A percentile compares a stretch with the other conserved stretches of the same genome.
These are phyloP conservation scores for Moricandia moricandioides DNA, from an alignment of 345 rosid species.

Conservation along the genomic window DNA sequence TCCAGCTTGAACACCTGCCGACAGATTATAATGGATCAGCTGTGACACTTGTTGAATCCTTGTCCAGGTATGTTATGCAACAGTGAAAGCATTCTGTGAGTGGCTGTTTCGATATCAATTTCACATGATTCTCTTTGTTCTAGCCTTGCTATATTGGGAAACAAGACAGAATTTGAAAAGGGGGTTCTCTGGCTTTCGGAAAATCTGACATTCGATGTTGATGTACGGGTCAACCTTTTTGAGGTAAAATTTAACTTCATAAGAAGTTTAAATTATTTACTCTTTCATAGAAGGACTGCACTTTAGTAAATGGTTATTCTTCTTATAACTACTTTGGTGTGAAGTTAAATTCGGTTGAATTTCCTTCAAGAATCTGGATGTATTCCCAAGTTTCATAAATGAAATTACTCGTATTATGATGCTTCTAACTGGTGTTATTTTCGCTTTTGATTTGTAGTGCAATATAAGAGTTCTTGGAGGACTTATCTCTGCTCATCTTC, in stretches of 20 bases:
- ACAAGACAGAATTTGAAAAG: slow-evolving; percentile 79
- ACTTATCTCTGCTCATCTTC: slow-evolving; percentile 98
- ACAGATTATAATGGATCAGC: slow-evolving; percentile 83
- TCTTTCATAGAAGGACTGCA: neutral
- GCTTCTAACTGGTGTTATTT: slow-evolving; percentile 33
- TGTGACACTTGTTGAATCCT: slow-evolving; percentile 83
- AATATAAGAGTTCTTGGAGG: slow-evolving; percentile 99
- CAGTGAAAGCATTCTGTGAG: neutral
- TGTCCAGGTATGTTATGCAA: slow-evolving; percentile 60
- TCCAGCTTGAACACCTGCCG: slow-evolving; percentile 90
- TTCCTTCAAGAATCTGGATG: neutral
- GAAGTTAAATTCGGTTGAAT: neutral
- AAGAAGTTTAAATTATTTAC: neutral
- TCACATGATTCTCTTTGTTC: slow-evolving; percentile 31
- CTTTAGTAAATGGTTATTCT: slow-evolving; percentile 3
- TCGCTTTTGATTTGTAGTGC: slow-evolving; percentile 62
- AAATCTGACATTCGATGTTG: slow-evolving; percentile 71
- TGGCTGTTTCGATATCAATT: neutral
- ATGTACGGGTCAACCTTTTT: slow-evolving; percentile 88
- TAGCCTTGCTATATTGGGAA: slow-evolving; percentile 92
- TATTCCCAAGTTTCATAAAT: neutral
- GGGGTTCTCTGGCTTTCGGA: slow-evolving; percentile 86
- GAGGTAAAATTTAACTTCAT: slow-evolving; percentile 53
- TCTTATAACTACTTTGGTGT: neutral
- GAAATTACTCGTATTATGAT: slow-evolving; percentile 6